Evolutionary conservation across 2,329 filamentous ascomycete genomes (phyloP), one percentile per base, ranked within the genome.

Genomic region (Bipolaris oryzae): DNA sequence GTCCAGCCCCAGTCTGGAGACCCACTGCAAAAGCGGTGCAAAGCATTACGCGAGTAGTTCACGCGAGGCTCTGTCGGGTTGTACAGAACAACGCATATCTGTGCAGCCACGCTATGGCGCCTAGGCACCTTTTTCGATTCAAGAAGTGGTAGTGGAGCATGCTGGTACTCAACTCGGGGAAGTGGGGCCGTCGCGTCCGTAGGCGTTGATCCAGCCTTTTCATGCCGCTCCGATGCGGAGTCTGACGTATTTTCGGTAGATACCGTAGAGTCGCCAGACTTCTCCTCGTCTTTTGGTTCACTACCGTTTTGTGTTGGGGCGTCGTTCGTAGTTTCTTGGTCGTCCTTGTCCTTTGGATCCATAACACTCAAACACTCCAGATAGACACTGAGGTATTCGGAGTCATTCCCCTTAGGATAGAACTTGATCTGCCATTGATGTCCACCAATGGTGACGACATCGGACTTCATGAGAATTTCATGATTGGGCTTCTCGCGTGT

Each of bases 381-480:
- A 63, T 87, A 88, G 21, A 87, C 78, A 61, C 85, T 87, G 50
- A 87, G 69, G 31, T 83, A 83, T 37, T 82, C 80, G 2, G 82
- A 81, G 61, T 83, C 81, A 65, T 87, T 86, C 18, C 86, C 86
- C 42, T 81, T 80, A 2, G 86, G 86, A 62, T 85, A 87, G 68
- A 87, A 85, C 70, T 88, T 88, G 76, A 88, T 84, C 53, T 82
- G 85, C 85, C 85, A 88, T 68, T 87, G 85, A 58, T 84, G 82
- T 18, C 84, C 85, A 18, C 84, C 86, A 54, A 88, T 77, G 23
- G 74, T 80, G 10, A 85, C 82, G 5, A 80, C 69, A 0, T 80
- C 83, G 5, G 86, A 88, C 28, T 81, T 82, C 81, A 87, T 85
- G 60, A 87, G 77, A 38, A 81, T 78, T 35, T 82, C 80, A 39